Base-by-base conservation (phyloP, 345 rosid species). In the Populus pruinosa region DNA sequence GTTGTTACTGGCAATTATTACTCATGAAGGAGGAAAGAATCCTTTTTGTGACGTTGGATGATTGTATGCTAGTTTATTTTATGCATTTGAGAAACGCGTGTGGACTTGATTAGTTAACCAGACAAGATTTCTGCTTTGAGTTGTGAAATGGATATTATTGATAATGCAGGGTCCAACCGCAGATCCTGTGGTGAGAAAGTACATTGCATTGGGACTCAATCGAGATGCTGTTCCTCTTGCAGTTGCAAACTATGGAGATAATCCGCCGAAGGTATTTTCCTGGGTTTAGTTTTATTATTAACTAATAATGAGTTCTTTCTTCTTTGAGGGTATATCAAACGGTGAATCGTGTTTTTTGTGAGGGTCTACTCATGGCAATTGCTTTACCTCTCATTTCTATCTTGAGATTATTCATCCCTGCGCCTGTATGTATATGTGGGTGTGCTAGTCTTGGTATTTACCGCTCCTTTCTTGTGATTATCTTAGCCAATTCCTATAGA, bases 211-310 rank as follows among this genome's bases (percentile, higher is more conserved):
- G 8, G 94, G 96, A 47, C 90, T 90, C 17, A 86, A 75, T 82
- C 89, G 88, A 72, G 97, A 91, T 59, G 94, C 93, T 71, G 94
- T 91, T 80, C 77, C 81, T 35, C 70, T 90, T 65, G 98, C 97
- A 2, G 90, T 94, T 74, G 90, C 96, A 69, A 92, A 85, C 82
- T 94, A 89, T 74, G 98, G 98, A 75, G 98, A 94, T 79, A 87
- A 90, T 85, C 94, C 94, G 67, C 82, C 91, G 12, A 91, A 93
- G 95, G 98, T 93, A 77, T 10, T 62, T 71, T 59, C 25, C 27
- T 27, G 5, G 63, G 29, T 38, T 3, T 8, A 18, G 39, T 33
- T 5, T 33, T 39, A 23, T 59, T 69, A 39, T 8, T 21, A n/a
- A 12, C 12, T 3, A 13, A 44, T 44, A 44, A 13, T 13, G 17